Evolutionary conservation across 371 early-diverging fungal genomes (phyloP).

Genomic region (Rhizopus arrhizus): DNA sequence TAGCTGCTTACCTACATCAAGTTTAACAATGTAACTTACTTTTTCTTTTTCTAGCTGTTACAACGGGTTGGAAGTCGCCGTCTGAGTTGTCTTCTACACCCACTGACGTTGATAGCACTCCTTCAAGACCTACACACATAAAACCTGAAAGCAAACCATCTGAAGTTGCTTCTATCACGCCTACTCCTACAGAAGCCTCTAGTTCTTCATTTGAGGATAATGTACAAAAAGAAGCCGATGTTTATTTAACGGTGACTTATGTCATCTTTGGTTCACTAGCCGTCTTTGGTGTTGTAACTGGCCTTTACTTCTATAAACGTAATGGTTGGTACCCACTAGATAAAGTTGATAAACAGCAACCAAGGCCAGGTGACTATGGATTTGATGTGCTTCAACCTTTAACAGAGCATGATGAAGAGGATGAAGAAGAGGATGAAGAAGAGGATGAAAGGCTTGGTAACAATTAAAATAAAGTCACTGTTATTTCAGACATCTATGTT

Average conservation of each 20-base stretch:
- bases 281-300: constrained; percentile 26
- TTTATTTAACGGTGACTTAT: constrained; percentile 15
- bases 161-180: too few species aligned
- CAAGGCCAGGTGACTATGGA: constrained; percentile 25
- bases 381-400: constrained; percentile 31
- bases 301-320: constrained; percentile 19
- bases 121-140: constrained; percentile 30
- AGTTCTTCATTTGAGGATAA: neutral
- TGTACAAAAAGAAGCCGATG: neutral
- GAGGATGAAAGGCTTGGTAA: neutral
- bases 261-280: constrained; percentile 21
- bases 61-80: too few species aligned
- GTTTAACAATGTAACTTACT: too few species aligned
- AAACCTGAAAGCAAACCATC: constrained; percentile 10
- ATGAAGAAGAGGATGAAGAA: constrained; percentile 5
- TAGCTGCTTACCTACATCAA: too few species aligned
- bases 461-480: neutral
- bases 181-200: neutral
- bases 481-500: too few species aligned
- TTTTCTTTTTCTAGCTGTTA: too few species aligned
- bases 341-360: neutral
- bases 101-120: constrained; percentile 12
- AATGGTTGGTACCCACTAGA: constrained; percentile 12
- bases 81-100: constrained; percentile 9
- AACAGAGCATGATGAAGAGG: constrained; percentile 27